phyloP scores from a whole-genome alignment of 805 yeast species.

The Debaryomyces tyrocola region DNA sequence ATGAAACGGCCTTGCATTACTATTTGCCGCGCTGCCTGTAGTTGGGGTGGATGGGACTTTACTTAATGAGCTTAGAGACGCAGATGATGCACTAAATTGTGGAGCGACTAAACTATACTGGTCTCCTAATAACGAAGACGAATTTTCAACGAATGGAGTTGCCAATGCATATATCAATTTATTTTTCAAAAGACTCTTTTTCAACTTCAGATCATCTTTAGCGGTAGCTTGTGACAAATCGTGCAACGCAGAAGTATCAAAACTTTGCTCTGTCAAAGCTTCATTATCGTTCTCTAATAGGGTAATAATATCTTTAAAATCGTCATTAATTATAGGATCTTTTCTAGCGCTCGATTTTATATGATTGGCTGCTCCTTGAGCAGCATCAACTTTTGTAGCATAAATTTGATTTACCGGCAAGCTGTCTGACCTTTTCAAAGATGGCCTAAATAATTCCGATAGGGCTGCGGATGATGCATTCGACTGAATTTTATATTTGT shows the following conservation, averaged over 20 bases:
- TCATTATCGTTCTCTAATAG: conserved; percentile 43
- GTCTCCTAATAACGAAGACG: conserved; percentile 19
- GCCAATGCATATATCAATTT: conserved; percentile 63
- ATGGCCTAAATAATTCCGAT: conserved; percentile 44
- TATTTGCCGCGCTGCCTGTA: conserved; percentile 2
- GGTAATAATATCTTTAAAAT: conserved; percentile 49
- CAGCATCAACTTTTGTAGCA: conserved; percentile 3
- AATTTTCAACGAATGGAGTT: conserved; percentile 58
- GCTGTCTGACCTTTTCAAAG: conserved; percentile 36
- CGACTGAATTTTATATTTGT: conserved; percentile 31
- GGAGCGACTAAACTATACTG: conserved; percentile 21
- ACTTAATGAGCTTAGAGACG: conserved; percentile 28
- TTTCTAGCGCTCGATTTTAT: background rate
- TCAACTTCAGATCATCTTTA: conserved; percentile 24
- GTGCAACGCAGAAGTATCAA: conserved; percentile 56
- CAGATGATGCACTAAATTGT: conserved; percentile 28
- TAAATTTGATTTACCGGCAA: conserved; percentile 25
- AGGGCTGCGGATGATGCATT: conserved; percentile 50
- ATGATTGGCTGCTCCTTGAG: background rate
- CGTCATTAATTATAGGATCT: conserved; percentile 32
- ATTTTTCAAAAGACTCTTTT: conserved; percentile 43
- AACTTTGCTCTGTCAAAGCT: conserved; percentile 27
- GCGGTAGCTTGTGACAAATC: conserved; percentile 52
- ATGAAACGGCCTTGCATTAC: conserved; percentile 54
- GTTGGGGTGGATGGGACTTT: conserved; percentile 9